These are phyloP conservation scores for Mrakiaceae sp. DNA, from an alignment of 1,284 basidiomycete species.

Conservation along the genomic window DNA sequence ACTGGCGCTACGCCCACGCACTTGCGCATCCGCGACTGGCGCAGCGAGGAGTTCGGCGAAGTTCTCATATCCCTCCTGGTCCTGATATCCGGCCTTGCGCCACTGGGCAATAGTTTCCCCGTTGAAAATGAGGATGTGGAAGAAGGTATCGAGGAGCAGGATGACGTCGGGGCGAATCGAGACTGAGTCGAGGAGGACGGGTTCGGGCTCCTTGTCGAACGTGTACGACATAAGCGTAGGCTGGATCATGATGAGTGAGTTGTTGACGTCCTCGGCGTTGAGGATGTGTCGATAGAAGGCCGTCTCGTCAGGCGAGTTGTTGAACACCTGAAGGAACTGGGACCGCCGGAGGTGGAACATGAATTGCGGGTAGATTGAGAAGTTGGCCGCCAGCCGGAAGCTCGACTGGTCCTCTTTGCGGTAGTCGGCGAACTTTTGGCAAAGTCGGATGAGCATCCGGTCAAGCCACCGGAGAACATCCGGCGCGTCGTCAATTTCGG, in stretches of 20 bases:
- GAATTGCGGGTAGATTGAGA: slow-evolving; percentile 99
- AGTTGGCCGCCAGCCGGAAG: slow-evolving; percentile 89
- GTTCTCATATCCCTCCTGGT: slow-evolving; percentile 98
- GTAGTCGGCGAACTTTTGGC: slow-evolving; percentile 99
- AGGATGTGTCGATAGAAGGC: slow-evolving; percentile 97
- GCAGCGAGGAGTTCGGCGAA: slow-evolving; percentile 87
- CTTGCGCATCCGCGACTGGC: slow-evolving; percentile 52
- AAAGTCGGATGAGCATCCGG: slow-evolving; percentile 94
- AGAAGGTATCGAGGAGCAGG: slow-evolving; percentile 97
- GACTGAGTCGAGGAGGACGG: slow-evolving; percentile 91
- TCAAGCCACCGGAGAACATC: slow-evolving; percentile 97
- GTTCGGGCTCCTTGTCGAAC: slow-evolving; percentile 79
- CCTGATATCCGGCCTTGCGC: slow-evolving; percentile 98
- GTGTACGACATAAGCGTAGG: slow-evolving; percentile 99
- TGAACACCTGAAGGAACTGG: slow-evolving; percentile 99
- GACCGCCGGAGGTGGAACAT: slow-evolving; percentile 98
- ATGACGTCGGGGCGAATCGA: slow-evolving; percentile 97
- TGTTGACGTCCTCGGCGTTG: slow-evolving; percentile 97
- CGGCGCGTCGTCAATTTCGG: slow-evolving; percentile 96
- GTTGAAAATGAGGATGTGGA: slow-evolving; percentile 99
- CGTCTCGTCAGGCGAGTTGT: slow-evolving; percentile 99
- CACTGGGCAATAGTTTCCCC: slow-evolving; percentile 95
- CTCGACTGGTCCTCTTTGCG: slow-evolving; percentile 93
- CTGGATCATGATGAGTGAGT: slow-evolving; percentile 99
- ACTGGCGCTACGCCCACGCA: slow-evolving; percentile 9